Evolutionary conservation across 106 monocot species (phyloP).

Genomic region (Allium sativum): DNA sequence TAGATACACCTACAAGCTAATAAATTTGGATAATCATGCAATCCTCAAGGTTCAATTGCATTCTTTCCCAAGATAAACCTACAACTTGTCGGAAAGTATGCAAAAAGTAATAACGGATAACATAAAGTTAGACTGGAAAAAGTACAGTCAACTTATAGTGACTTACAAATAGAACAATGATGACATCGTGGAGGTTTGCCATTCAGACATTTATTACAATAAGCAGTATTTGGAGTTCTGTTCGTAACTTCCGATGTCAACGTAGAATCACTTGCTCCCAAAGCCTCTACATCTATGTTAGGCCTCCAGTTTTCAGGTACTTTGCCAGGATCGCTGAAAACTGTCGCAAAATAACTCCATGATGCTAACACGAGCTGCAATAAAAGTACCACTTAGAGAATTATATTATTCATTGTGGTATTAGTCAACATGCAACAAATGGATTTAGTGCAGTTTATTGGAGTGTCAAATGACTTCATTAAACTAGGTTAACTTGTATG

Average conservation of each 20-base stretch:
- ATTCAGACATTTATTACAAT: constrained; percentile 66
- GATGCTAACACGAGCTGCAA: constrained; percentile 75
- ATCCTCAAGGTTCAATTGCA: too few species aligned
- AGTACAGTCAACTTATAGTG: not conserved
- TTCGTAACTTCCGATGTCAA: constrained; percentile 20
- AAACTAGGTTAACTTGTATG: constrained; percentile 38
- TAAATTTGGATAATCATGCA: too few species aligned
- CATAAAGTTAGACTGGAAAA: not conserved
- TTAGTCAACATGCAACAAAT: too few species aligned
- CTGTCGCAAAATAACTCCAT: constrained; percentile 90
- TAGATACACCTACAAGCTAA: too few species aligned
- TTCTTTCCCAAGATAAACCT: too few species aligned
- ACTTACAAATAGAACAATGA: constrained; percentile 93
- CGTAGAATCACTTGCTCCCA: constrained; percentile 13
- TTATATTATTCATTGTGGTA: too few species aligned
- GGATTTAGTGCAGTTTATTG: constrained; percentile 20
- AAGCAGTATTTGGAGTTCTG: constrained; percentile 34
- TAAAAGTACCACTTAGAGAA: not conserved
- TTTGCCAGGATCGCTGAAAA: constrained; percentile 65
- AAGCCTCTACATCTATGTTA: constrained; percentile 29
- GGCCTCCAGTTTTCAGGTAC: constrained; percentile 77
- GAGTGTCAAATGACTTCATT: constrained; percentile 45
- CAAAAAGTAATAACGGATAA: too few species aligned
- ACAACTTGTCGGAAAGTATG: too few species aligned
- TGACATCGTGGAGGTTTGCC: constrained; percentile 87